Conservation (phyloP, 257 asterid genomes). For the Nicotiana knightiana region DNA sequence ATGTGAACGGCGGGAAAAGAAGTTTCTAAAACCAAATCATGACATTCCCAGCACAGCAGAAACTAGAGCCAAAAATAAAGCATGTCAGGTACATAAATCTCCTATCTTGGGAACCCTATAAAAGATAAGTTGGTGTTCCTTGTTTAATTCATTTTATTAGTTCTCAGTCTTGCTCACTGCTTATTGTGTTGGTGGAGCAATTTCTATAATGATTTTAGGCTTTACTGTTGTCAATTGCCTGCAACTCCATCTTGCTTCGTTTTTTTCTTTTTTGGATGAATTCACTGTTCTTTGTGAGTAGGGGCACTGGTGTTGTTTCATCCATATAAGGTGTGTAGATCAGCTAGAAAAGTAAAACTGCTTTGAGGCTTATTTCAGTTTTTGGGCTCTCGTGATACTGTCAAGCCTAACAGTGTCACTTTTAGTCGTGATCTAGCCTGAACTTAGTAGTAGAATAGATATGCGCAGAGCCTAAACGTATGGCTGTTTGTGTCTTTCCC, state of each 20-base stretch:
- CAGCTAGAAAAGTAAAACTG: neutral
- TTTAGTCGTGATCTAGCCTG: neutral
- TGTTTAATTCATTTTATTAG: neutral
- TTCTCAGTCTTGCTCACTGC: neutral
- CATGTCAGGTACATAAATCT: constrained; percentile 69
- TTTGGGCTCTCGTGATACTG: neutral
- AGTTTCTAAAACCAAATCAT: constrained; percentile 81
- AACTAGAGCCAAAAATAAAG: constrained; percentile 97
- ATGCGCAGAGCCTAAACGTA: neutral
- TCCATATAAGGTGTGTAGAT: neutral
- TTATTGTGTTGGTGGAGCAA: neutral
- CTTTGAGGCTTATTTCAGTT: neutral
- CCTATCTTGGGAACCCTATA: neutral
- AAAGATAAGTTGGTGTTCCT: neutral
- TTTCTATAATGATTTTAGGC: neutral
- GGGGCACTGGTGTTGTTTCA: neutral
- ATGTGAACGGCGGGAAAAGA: constrained; percentile 88
- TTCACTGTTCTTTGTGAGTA: neutral
- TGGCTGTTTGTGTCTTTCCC: neutral
- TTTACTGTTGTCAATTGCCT: neutral
- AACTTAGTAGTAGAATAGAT: neutral
- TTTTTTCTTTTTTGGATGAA: neutral
- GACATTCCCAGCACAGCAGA: constrained; percentile 99
- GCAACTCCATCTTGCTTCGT: neutral
- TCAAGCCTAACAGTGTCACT: neutral